phyloP scores from a whole-genome alignment of 2,329 filamentous ascomycete genomes.

The Ophiostoma himal-ulmi region DNA sequence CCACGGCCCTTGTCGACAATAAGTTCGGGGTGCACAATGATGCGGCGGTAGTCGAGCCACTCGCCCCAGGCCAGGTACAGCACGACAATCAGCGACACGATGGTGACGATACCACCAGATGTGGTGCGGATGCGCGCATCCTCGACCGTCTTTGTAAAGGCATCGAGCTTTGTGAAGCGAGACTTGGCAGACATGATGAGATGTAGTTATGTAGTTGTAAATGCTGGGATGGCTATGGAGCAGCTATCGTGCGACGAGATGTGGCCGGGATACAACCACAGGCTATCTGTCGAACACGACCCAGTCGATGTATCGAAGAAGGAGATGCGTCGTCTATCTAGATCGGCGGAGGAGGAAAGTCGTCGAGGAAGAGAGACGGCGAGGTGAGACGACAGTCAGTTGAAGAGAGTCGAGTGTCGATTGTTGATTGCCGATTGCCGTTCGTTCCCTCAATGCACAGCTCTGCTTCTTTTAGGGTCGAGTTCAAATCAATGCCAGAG shows the following conservation, averaged over 20 bases:
- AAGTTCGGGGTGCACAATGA: conserved; percentile 83
- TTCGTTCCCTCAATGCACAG: background rate
- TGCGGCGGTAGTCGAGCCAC: conserved; percentile 86
- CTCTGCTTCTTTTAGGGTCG: background rate
- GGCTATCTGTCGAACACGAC: conserved; percentile 1
- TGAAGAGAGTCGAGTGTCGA: background rate
- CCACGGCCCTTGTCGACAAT: conserved; percentile 96
- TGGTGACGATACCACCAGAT: conserved; percentile 90
- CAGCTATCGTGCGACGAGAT: background rate
- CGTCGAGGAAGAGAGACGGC: background rate
- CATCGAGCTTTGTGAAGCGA: conserved; percentile 91
- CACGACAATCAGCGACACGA: conserved; percentile 81
- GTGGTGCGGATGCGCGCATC: conserved; percentile 95
- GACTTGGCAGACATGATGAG: conserved; percentile 76
- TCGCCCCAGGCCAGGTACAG: conserved; percentile 88
- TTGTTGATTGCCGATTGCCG: background rate
- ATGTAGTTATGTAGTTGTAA: background rate
- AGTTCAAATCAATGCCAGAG: background rate
- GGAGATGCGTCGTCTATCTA: background rate
- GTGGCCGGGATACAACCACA: background rate
- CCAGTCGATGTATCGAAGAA: background rate
- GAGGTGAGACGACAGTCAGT: background rate
- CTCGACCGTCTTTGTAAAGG: conserved; percentile 98
- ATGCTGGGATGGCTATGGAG: background rate
- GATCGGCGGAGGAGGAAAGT: background rate